Evolutionary conservation across 2,329 filamentous ascomycete genomes (phyloP).

Genomic region (Colletotrichum theobromicola): DNA sequence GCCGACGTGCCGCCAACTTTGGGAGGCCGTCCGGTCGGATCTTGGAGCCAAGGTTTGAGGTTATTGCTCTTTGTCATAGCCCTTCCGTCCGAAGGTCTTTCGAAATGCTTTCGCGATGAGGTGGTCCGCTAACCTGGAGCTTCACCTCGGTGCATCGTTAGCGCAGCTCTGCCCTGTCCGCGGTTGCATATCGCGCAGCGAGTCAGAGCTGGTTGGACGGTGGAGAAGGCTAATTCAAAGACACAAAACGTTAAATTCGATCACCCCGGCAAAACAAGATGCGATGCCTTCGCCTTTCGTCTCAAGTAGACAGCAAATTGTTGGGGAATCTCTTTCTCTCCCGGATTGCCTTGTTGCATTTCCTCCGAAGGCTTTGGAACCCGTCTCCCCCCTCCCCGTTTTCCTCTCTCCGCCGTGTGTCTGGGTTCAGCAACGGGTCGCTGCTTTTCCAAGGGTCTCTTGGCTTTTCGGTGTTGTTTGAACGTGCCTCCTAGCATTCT

Average conservation of each 20-base stretch:
- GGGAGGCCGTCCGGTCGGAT: not conserved
- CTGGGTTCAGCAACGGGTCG: not conserved
- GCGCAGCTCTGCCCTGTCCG: not conserved
- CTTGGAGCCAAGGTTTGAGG: not conserved
- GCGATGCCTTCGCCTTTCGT: not conserved
- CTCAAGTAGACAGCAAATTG: constrained; percentile 13
- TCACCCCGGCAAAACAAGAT: constrained; percentile 4
- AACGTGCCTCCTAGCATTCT: not conserved
- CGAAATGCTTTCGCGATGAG: not conserved
- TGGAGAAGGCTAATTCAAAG: constrained; percentile 11
- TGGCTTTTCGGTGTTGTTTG: not conserved
- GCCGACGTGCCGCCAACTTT: not conserved
- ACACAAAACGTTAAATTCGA: constrained; percentile 10
- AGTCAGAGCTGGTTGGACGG: not conserved
- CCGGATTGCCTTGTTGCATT: not conserved
- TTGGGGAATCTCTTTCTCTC: constrained; percentile 5
- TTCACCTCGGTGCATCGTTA: constrained; percentile 5
- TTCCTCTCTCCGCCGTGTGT: not conserved
- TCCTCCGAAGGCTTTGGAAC: constrained; percentile 1
- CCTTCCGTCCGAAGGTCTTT: not conserved
- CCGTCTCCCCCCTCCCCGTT: not conserved
- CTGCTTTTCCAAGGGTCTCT: constrained; percentile 3
- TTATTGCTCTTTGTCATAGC: not conserved
- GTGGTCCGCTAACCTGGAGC: not conserved
- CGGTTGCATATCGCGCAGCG: not conserved